Evolutionary conservation across 768 basidiomycete genomes (phyloP), one percentile per base, ranked within the genome.

Genomic region (Boletus tylopilopsis): DNA sequence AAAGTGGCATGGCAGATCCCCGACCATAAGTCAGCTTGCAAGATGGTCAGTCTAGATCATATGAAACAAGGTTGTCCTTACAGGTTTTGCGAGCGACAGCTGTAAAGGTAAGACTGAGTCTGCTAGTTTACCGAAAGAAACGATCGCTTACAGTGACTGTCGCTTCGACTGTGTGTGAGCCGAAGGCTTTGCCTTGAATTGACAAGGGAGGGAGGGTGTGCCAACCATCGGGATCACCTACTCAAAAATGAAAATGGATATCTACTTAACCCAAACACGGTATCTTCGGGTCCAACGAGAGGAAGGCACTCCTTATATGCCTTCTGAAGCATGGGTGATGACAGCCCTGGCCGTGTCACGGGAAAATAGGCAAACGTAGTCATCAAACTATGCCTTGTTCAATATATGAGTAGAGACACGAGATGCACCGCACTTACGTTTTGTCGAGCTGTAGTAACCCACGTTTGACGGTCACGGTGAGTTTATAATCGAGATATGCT

Each of bases 401-500:
- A n/a, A n/a, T n/a, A n/a, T n/a, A n/a, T n/a, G n/a, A n/a, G n/a
- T n/a, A 30, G 2, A 25, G 5, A n/a, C n/a, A n/a, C n/a, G n/a
- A n/a, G n/a, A n/a, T n/a, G n/a, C n/a, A n/a, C n/a, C n/a, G n/a
- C n/a, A n/a, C n/a, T n/a, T n/a, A n/a, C n/a, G n/a, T n/a, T n/a
- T n/a, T n/a, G n/a, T n/a, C n/a, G n/a, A n/a, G n/a, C n/a, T n/a
- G n/a, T n/a, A n/a, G n/a, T n/a, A n/a, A n/a, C n/a, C n/a, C n/a
- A n/a, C n/a, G n/a, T n/a, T n/a, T n/a, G n/a, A n/a, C n/a, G n/a
- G n/a, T n/a, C n/a, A 78, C 76, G 13, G 72, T 61, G 8, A 81
- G 56, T 56, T 71, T 74, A 60, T 83, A 84, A 49, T 82, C 80
- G 45, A 83, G 70, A 53, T 80, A 81, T 15, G 71, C 77, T 2